These are phyloP conservation scores for Mycena leptocephala DNA, from an alignment of 768 basidiomycete species.

Conservation along the genomic window DNA sequence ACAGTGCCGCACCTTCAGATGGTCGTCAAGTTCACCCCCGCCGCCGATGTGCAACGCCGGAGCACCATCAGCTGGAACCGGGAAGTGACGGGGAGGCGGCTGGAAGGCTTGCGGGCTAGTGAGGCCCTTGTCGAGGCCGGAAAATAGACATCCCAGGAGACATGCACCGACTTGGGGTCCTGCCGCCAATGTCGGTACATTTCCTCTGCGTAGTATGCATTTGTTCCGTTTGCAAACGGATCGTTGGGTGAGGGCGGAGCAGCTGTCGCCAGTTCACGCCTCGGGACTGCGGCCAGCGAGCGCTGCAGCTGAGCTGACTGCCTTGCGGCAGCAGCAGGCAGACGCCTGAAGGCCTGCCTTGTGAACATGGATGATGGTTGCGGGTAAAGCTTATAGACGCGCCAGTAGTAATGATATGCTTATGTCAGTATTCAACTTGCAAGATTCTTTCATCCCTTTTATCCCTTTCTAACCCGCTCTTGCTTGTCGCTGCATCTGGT, in stretches of 20 bases:
- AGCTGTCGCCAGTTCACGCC: conserved; percentile 63
- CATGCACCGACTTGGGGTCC: conserved; percentile 93
- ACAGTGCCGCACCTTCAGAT: conserved; percentile 82
- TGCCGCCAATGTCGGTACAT: conserved; percentile 96
- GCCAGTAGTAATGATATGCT: too few species aligned
- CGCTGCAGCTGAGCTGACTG: conserved; percentile 32
- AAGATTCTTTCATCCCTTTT: neutral
- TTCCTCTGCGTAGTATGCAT: conserved; percentile 96
- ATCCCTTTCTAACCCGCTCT: neutral
- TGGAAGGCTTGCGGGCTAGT: conserved; percentile 87
- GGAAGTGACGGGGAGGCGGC: conserved; percentile 83
- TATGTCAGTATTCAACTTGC: too few species aligned
- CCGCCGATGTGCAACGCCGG: conserved; percentile 80
- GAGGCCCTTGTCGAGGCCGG: conserved; percentile 92
- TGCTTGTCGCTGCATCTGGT: neutral
- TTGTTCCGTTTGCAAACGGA: conserved; percentile 94
- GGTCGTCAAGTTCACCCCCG: conserved; percentile 90
- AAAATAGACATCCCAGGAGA: conserved; percentile 95
- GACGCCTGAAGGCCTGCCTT: conserved; percentile 52
- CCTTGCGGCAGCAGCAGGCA: conserved; percentile 43
- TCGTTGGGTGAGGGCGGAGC: conserved; percentile 82
- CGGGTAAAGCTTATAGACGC: neutral
- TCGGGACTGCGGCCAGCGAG: conserved; percentile 34
- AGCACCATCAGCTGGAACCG: conserved; percentile 84
- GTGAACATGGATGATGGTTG: conserved; percentile 48